Conservation (phyloP, 192 early-diverging fungal species). For the Podila verticillata region DNA sequence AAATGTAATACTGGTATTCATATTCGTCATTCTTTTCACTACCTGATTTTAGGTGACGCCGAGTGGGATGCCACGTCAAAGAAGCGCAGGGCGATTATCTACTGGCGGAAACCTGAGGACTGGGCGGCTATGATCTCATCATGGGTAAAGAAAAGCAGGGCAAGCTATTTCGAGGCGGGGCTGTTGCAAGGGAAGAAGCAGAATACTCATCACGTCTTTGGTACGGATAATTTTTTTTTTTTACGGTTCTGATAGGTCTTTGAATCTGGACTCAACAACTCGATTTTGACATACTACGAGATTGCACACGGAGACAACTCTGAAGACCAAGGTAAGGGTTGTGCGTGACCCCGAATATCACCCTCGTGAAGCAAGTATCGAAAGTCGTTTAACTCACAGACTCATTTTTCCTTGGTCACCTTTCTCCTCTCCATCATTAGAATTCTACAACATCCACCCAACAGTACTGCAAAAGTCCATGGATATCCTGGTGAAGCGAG, state of each 20-base stretch:
- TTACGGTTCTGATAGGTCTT: constrained; percentile 64
- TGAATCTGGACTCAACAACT: constrained; percentile 77
- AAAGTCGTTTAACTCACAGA: too few species aligned
- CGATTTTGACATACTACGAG: constrained; percentile 90
- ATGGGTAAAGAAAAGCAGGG: constrained; percentile 70
- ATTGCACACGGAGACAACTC: constrained; percentile 86
- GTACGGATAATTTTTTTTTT: constrained; percentile 8
- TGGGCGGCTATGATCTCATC: constrained; percentile 86
- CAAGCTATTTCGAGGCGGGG: too few species aligned
- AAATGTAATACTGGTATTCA: background rate
- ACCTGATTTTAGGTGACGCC: constrained; percentile 56
- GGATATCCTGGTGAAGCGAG: constrained; percentile 83
- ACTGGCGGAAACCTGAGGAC: constrained; percentile 91
- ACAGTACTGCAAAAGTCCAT: constrained; percentile 77
- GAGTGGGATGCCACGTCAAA: constrained; percentile 61
- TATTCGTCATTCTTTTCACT: too few species aligned
- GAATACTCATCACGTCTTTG: background rate
- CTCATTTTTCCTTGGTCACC: too few species aligned
- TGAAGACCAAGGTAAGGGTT: constrained; percentile 59
- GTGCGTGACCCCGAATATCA: too few species aligned
- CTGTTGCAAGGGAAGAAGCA: too few species aligned
- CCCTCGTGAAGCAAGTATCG: too few species aligned
- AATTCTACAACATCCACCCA: constrained; percentile 83
- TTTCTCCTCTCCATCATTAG: constrained; percentile 21
- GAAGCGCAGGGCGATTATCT: constrained; percentile 72